Evolutionary conservation across 257 asterid species (phyloP), one percentile per base, ranked within the genome.

Genomic region (Solanum neorickii): DNA sequence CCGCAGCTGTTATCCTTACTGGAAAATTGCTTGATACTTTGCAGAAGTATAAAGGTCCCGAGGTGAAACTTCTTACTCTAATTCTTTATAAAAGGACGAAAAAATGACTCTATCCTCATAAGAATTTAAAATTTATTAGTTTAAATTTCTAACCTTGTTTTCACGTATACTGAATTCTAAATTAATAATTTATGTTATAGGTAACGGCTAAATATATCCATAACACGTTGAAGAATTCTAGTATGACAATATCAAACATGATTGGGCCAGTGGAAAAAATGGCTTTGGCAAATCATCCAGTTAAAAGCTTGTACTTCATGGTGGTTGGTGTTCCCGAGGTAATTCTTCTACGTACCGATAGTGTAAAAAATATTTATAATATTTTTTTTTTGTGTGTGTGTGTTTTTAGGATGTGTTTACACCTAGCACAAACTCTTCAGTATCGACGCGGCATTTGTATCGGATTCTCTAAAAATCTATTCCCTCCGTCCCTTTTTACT

Each of bases 21-120:
- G 99, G 96, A 10, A 93, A 93, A 83, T 68, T 96, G 33, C 92
- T 96, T 1, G 92, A 94, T 1, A 35, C 93, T 0, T 9, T 94
- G 66, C 86, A 93, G 52, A 93, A 88, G 60, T 86, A 62, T 82
- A 93, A 91, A 89, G 96, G 98, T 72, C 95, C 98, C 2, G 96
- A 95, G 98, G 98, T 95, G 89, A 82, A 39, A 29, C 15, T 12
- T 76, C 23, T 76, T 18, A 44, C 21, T n/a, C 60, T 42, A 13
- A 0, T 13, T 33, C 0, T 56, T n/a, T 7, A 7, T 18, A 7
- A 56, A 56, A 18, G 25, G 65, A n/a, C 1, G 1, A 18, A 56
- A 56, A 56, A 56, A 56, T 20, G 12, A 56, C 12, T 56, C 2
- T 56, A 37, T 1, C 9, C 11, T 7, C 65, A 56, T 56, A 23